Evolutionary conservation across 495 filamentous ascomycete species (phyloP).

Genomic region (Lasiosphaeriaceae sp.): DNA sequence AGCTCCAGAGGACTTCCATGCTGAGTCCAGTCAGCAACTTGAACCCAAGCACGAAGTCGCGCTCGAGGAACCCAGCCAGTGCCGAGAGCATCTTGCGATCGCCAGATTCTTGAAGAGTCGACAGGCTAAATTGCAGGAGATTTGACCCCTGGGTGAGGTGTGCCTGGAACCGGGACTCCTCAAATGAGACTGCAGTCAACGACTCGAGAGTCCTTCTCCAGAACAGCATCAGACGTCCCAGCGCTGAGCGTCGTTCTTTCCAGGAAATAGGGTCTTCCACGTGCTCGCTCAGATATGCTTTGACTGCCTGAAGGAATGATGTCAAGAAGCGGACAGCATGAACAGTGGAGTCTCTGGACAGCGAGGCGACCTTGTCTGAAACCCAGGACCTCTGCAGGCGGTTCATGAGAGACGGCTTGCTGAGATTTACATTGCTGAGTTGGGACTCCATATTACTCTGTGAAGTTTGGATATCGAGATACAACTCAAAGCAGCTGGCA

Average conservation of each 20-base stretch:
- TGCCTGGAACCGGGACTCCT: constrained; percentile 53
- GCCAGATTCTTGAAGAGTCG: constrained; percentile 13
- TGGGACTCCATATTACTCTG: constrained; percentile 29
- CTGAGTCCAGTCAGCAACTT: constrained; percentile 69
- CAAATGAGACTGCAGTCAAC: constrained; percentile 38
- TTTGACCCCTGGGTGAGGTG: constrained; percentile 40
- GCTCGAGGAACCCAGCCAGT: constrained; percentile 31
- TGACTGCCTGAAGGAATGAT: constrained; percentile 27
- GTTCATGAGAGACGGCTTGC: constrained; percentile 61
- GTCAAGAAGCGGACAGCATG: constrained; percentile 39
- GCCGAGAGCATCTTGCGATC: constrained; percentile 26
- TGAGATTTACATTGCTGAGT: constrained; percentile 28
- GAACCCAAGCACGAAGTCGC: constrained; percentile 46
- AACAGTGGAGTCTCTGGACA: constrained; percentile 62
- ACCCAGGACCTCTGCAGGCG: constrained; percentile 65
- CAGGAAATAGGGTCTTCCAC: constrained; percentile 21
- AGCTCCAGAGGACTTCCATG: constrained; percentile 82
- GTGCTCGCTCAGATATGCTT: constrained; percentile 28
- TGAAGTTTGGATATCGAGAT: constrained; percentile 39
- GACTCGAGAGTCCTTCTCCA: constrained; percentile 56
- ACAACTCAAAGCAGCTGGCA: constrained; percentile 46
- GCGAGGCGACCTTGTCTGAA: constrained; percentile 51
- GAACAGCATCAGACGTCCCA: constrained; percentile 49
- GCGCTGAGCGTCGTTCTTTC: constrained; percentile 30
- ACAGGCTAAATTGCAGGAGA: constrained; percentile 23